Base-by-base conservation (phyloP, 2,329 filamentous ascomycete genomes). In the Calonectria hawksworthii region DNA sequence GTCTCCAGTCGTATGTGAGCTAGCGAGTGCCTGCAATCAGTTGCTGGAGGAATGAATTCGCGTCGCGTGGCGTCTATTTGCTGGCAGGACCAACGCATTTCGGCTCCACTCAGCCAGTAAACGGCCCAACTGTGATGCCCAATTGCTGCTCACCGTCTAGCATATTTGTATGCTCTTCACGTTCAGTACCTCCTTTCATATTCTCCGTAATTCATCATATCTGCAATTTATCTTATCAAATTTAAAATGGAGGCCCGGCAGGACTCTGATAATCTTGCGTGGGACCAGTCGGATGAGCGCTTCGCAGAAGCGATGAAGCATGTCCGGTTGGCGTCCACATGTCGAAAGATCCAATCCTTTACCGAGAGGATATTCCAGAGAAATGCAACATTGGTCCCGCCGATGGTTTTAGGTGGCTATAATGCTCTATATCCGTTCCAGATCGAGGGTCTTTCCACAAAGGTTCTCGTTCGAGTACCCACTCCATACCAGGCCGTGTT, bases 181-280 rank as follows among this genome's bases (percentile, higher is more conserved):
- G 23, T 36, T 59, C 11, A 23, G 6, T 13, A 2, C 18, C 28
- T 56, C 54, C n/a, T 59, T 32, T 59, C 30, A 0, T 44, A 21
- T 9, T 9, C 6, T 18, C 16, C 9, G 3, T 3, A 44, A 2
- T 44, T 8, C 7, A 9, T 28, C 13, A 30, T 2, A 26, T 11
- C 21, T 34, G 13, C 18, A 21, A n/a, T 16, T 7, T 14, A 16
- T 16, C 16, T 38, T 21, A 16, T 61, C 28, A 4, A 18, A 16
- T 61, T 21, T 21, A 21, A 11, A 14, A 83, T 82, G 80, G 34
- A 66, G 64, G 78, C 79, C 50, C 79, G 81, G 70, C 75, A 83
- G 59, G 78, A 83, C 52, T 78, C 78, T 52, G 82, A 83, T 50
- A 78, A 81, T n/a, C 74, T 83, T 56, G 83, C 79, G 3, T 83